Base-by-base conservation (phyloP, 306 rosid species). In the Citrullus amarus region DNA sequence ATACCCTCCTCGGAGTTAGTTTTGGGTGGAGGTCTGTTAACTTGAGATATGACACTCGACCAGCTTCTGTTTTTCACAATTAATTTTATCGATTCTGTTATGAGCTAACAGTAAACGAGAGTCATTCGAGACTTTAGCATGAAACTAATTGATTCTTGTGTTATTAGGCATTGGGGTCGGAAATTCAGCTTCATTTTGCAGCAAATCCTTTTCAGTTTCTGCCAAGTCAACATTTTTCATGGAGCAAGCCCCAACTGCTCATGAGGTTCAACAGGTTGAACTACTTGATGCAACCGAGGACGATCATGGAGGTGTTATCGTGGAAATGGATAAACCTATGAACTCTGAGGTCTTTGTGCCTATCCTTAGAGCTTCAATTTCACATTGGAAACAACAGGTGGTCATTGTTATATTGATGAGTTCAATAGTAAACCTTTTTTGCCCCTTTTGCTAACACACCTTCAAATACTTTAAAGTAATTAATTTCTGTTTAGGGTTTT, bases 321-420 rank as follows among this genome's bases (percentile, higher is more conserved):
- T 90, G 13, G 92, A 90, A 62, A 78, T 92, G 79, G 58, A 77
- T 36, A 84, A 87, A 59, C 82, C 90, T 78, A 87, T 90, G 88
- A 88, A 89, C 61, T 63, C 89, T 78, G 63, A 81, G 22, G 46
- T 81, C 65, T 92, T 92, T 78, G 56, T 78, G 56, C 65, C 88
- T 3, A 62, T 85, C 80, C 91, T 93, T 2, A 86, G 81, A 80
- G 84, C 90, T 80, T 93, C 98, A 67, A 85, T 92, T 69, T 80
- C 89, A 6, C 86, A 82, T 25, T 94, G 98, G 98, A 92, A 85
- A 84, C 84, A 81, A 13, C 89, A 87, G 96, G 98, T 94, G 85
- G 9, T 77, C 71, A 53, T 79, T 38, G 2, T 48, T 8, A 58
- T 32, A 30, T 56, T 54, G 38, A 76, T 22, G 32, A 54, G 51